Evolutionary conservation across 164 flowering plant species (phyloP).

Genomic region (Houttuynia cordata): DNA sequence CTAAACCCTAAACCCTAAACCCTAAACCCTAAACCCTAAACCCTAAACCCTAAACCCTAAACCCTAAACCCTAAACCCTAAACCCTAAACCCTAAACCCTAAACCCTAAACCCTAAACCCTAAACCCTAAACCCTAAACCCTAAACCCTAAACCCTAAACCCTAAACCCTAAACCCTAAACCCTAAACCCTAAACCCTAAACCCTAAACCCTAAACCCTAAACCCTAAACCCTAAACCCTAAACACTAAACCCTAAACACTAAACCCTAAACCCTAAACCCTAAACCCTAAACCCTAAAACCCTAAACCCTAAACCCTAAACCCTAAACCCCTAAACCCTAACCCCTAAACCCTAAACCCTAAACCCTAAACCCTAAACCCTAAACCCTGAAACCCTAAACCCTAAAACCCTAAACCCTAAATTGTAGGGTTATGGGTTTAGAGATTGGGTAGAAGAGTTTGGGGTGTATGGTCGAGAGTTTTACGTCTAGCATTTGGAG

Average conservation of each 20-base stretch:
- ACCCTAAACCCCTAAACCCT: constrained; percentile 3
- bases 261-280: constrained; percentile 8
- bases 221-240: constrained; percentile 7
- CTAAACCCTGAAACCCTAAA: constrained; percentile 4
- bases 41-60: constrained; percentile 8
- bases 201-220: constrained; percentile 7
- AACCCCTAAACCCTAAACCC: constrained; percentile 6
- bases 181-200: constrained; percentile 4
- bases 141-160: constrained; percentile 6
- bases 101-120: constrained; percentile 6
- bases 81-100: constrained; percentile 7
- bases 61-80: constrained; percentile 9
- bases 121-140: constrained; percentile 6
- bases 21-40: constrained; percentile 8
- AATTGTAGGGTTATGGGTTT: too few relatives aligned
- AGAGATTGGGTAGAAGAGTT: too few relatives aligned
- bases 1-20: constrained; percentile 7
- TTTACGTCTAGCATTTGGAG: too few relatives aligned
- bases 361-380: constrained; percentile 6
- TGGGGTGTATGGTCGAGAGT: too few relatives aligned
- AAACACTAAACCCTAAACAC: constrained; percentile 4
- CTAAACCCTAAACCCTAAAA: constrained; percentile 6
- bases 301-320: constrained; percentile 4
- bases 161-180: constrained; percentile 8
- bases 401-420: constrained; percentile 7